These are phyloP conservation scores for Elsinoe fawcettii DNA, from an alignment of 2,329 filamentous ascomycete genomes.

Conservation along the genomic window DNA sequence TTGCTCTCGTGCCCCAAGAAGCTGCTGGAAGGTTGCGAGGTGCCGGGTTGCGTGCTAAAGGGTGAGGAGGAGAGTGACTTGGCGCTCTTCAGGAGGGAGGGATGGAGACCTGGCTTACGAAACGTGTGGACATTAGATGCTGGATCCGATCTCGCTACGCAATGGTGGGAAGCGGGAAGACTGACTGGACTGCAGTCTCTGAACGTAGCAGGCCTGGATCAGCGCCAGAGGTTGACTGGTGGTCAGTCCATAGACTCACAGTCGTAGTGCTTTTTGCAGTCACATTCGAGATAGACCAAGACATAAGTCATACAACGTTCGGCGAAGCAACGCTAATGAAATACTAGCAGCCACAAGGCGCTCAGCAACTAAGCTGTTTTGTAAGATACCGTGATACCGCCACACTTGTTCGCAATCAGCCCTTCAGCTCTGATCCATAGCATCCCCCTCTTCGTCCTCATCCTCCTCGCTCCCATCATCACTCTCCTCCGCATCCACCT, in stretches of 20 bases:
- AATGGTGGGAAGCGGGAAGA: too few relatives aligned
- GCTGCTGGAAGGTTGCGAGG: not conserved
- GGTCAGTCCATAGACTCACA: too few relatives aligned
- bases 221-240: too few relatives aligned
- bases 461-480: constrained; percentile 32
- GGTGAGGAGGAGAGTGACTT: not conserved
- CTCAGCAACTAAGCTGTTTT: not conserved
- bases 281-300: too few relatives aligned
- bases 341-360: not conserved
- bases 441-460: constrained; percentile 19
- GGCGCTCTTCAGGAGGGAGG: not conserved
- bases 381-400: not conserved
- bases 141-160: too few relatives aligned
- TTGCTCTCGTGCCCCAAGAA: not conserved
- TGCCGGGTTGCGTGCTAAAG: not conserved
- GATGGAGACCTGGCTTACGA: not conserved
- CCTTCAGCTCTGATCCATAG: constrained; percentile 20
- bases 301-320: too few relatives aligned
- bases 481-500: constrained; percentile 31
- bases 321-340: not conserved
- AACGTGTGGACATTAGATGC: too few relatives aligned
- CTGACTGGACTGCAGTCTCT: too few relatives aligned
- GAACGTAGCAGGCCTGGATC: too few relatives aligned
- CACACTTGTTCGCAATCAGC: not conserved
- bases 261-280: too few relatives aligned